Percentiles rank a stretch among this genome's conserved stretches.
These are phyloP conservation scores for Claviceps sp. DNA, from an alignment of 2,329 filamentous ascomycete species.

Conservation along the genomic window DNA sequence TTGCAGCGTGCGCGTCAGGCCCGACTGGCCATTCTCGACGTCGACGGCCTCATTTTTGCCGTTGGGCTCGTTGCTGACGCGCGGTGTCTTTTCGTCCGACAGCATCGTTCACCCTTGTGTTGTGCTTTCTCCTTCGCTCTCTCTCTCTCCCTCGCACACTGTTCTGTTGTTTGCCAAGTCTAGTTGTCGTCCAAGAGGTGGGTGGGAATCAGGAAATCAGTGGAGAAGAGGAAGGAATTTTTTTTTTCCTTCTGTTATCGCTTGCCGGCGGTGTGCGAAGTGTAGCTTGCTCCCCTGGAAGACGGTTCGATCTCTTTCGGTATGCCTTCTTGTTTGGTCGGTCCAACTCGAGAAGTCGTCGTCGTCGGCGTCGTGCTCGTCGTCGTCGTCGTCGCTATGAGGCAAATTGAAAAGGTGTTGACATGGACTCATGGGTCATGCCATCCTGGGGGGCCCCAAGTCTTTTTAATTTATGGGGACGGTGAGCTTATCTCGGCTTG, in stretches of 20 bases:
- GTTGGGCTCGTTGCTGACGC: conserved; percentile 1
- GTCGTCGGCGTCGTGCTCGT: background rate
- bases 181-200: background rate
- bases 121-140: background rate
- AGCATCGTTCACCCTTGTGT: background rate
- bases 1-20: conserved; percentile 24
- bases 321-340: background rate
- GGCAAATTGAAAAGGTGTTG: background rate
- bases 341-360: background rate
- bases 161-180: background rate
- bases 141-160: background rate
- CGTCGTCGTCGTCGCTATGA: background rate
- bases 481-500: background rate
- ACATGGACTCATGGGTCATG: background rate
- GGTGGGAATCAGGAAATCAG: background rate
- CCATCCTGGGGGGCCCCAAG: background rate
- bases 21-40: conserved; percentile 22
- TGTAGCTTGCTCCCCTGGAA: background rate
- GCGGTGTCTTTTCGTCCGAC: conserved; percentile 5
- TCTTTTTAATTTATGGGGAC: background rate
- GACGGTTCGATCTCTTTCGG: too few relatives aligned
- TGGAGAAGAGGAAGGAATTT: background rate
- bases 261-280: background rate
- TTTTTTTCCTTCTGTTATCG: background rate
- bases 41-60: conserved; percentile 1